A percentile compares a stretch with the other conserved stretches of the same genome.
phyloP scores from a whole-genome alignment of 2,329 filamentous ascomycete genomes.

The Monosporascus sp. region DNA sequence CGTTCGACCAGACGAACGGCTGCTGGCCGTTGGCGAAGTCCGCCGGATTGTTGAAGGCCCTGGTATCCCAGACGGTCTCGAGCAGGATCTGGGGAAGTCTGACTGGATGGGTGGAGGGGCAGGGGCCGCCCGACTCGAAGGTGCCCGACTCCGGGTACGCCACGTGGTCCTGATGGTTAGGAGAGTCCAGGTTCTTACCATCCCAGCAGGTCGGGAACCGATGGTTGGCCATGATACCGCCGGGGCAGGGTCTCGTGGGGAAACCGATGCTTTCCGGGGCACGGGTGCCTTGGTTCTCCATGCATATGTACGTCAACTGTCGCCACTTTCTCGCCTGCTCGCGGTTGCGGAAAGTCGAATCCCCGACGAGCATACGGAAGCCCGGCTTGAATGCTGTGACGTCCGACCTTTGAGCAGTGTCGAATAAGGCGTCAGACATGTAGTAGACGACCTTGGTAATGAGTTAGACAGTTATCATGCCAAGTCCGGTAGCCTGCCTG shows the following conservation, averaged over 20 bases:
- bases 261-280: conserved; percentile 22
- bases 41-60: conserved; percentile 30
- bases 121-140: conserved; percentile 31
- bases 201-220: conserved; percentile 51
- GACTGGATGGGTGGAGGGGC: conserved; percentile 29
- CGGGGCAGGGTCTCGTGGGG: conserved; percentile 33
- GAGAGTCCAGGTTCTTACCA: conserved; percentile 40
- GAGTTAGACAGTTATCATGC: conserved; percentile 25
- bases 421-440: conserved; percentile 33
- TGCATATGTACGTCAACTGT: conserved; percentile 36
- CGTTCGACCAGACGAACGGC: conserved; percentile 30
- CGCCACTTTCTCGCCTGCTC: conserved; percentile 30
- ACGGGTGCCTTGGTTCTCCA: conserved; percentile 40
- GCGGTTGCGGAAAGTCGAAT: conserved; percentile 32
- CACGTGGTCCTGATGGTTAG: conserved; percentile 45
- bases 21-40: conserved; percentile 33
- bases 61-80: conserved; percentile 42
- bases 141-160: conserved; percentile 39
- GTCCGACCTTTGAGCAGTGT: conserved; percentile 33
- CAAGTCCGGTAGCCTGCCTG: not conserved
- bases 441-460: conserved; percentile 41
- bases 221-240: conserved; percentile 41
- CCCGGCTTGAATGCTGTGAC: conserved; percentile 42
- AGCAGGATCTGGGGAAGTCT: conserved; percentile 42
- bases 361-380: conserved; percentile 44